Evolutionary conservation across 257 asterid species (phyloP).

Genomic region (Penstemon barbatus): DNA sequence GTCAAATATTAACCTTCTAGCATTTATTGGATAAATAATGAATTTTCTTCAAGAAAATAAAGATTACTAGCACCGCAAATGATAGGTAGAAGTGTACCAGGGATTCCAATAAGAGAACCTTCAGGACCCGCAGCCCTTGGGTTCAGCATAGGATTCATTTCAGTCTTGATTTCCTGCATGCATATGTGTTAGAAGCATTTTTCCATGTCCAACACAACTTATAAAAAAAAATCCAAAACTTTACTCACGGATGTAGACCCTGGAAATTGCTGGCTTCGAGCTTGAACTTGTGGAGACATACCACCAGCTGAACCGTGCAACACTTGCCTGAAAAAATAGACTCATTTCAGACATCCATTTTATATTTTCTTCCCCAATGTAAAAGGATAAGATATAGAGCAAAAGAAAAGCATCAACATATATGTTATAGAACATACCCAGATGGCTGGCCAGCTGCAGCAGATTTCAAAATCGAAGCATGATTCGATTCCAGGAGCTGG

Average conservation of each 20-base stretch:
- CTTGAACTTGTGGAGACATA: constrained; percentile 91
- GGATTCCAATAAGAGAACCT: constrained; percentile 89
- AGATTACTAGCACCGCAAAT: constrained; percentile 5
- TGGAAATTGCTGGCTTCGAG: constrained; percentile 87
- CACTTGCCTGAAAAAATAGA: constrained; percentile 62
- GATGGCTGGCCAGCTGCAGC: constrained; percentile 84
- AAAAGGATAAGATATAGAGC: too few relatives aligned
- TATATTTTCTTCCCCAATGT: too few relatives aligned
- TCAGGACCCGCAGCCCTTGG: constrained; percentile 80
- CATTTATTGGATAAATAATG: constrained; percentile 9
- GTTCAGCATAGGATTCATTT: constrained; percentile 81
- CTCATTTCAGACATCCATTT: background rate
- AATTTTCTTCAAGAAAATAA: constrained; percentile 20
- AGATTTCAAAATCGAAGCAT: constrained; percentile 87
- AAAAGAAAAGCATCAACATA: constrained; percentile 1
- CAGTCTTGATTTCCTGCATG: constrained; percentile 82
- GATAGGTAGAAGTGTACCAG: constrained; percentile 48
- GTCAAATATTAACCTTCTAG: constrained; percentile 9
- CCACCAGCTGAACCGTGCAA: constrained; percentile 79
- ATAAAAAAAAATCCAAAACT: constrained; percentile 9
- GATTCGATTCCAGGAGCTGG: constrained; percentile 81
- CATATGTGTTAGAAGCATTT: constrained; percentile 2
- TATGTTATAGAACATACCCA: constrained; percentile 52
- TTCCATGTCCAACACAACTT: background rate
- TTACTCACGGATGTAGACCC: constrained; percentile 84